Evolutionary conservation across 1,139 yeast genomes (phyloP).

Genomic region (Geotrichum candidum): DNA sequence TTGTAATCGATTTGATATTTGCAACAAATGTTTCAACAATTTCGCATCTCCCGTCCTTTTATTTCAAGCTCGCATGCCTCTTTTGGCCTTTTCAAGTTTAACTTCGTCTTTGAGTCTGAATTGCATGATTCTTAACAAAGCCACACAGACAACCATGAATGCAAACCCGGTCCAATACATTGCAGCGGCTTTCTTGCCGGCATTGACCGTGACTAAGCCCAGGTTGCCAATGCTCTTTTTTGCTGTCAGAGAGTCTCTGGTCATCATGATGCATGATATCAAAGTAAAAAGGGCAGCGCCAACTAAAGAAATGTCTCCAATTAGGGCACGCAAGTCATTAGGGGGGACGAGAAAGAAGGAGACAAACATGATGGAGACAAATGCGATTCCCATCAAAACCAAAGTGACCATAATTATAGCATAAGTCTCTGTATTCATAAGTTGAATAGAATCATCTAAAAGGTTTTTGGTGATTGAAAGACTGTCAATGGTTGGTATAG

Average conservation of each 20-base stretch:
- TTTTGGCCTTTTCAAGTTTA: neutral
- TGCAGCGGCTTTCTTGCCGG: slow-evolving; percentile 52
- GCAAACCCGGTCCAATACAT: slow-evolving; percentile 60
- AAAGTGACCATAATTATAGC: slow-evolving; percentile 4
- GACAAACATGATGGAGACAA: slow-evolving; percentile 1
- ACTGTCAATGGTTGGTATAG: neutral
- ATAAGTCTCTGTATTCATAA: slow-evolving; percentile 1
- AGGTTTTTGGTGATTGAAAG: neutral
- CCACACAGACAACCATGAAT: slow-evolving; percentile 32
- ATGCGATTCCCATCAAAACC: slow-evolving; percentile 1
- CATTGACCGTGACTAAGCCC: slow-evolving; percentile 40
- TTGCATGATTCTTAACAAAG: neutral
- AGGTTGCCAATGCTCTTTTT: slow-evolving; percentile 34
- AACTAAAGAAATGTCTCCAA: neutral
- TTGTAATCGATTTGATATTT: neutral
- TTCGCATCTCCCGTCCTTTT: neutral
- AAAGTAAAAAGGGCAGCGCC: slow-evolving; percentile 1
- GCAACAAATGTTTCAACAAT: neutral
- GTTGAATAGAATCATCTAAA: neutral
- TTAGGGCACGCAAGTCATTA: neutral
- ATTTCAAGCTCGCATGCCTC: neutral
- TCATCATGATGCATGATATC: neutral
- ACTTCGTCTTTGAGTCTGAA: slow-evolving; percentile 2
- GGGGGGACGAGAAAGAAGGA: neutral
- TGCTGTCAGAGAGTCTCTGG: neutral